Evolutionary conservation across 345 rosid genomes (phyloP), one percentile per base, ranked within the genome.

Genomic region (Gossypium anomalum): DNA sequence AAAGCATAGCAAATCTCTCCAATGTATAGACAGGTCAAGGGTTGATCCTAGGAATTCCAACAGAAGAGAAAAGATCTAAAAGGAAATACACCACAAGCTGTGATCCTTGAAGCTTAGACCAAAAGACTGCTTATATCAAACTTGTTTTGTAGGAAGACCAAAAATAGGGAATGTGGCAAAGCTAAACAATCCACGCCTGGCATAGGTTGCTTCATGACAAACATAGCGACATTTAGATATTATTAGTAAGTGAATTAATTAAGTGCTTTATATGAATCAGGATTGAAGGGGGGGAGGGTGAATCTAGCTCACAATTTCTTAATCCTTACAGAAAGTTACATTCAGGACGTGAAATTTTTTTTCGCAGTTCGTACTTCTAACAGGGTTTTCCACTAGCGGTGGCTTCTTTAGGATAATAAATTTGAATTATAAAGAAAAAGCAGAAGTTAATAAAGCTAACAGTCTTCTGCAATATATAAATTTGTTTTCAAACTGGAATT

Each of bases 181-280:
- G 41, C 2, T n/a, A n/a, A 22, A 64, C 13, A 64, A 64, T 15
- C 23, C 25, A 41, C 69, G 14, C 23, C 27, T 3, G 25, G 16
- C 16, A 64, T n/a, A 41, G 41, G 69, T 64, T 64, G 69, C 47
- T 64, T 64, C 69, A 41, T 64, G 8, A 41, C 22, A 38, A n/a
- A 64, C 9, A 41, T 10, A n/a, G 14, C 1, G 9, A 64, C 15
- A 38, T 41, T 64, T n/a, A n/a, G 49, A 41, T 8, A 16, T 19
- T 16, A 29, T 61, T 48, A 3, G 41, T 38, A 47, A 63, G 44
- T 53, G 22, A 53, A 19, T n/a, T 53, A 34, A 62, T 15, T 4
- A 15, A 4, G 16, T 17, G 22, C 67, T 62, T 34, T 34, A 60
- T 62, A n/a, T 8, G 22, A 62, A 34, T 16, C 45, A 34, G 20